Evolutionary conservation across 2,329 filamentous ascomycete species (phyloP), one percentile per base, ranked within the genome.

Genomic region (Ceratocystis harringtonii): DNA sequence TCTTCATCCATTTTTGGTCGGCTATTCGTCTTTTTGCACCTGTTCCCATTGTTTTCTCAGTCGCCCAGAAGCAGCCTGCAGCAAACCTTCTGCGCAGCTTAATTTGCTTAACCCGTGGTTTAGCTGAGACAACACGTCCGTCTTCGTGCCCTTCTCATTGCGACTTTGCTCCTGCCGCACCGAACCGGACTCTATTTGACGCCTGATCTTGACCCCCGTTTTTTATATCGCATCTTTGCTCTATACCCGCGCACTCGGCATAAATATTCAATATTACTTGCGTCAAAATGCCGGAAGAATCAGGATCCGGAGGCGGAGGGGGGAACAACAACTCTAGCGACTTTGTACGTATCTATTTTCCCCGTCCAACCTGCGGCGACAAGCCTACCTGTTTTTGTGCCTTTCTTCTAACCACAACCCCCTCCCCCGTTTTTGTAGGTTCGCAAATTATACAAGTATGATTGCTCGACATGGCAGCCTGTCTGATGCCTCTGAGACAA

Each of bases 381-480:
- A n/a, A 52, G 1, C 17, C 17, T 58, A 58, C 28, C 28, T n/a
- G 3, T 36, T n/a, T 32, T 7, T n/a, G 2, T 28, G 12, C 48
- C 55, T 58, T 8, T 1, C 50, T 58, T 32, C 61, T 63, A 66
- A 66, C 60, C 36, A 68, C 71, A 12, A 19, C 6, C 30, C 19
- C 30, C 22, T 2, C 22, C 22, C 22, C 22, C 63, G 32, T 25
- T 55, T 45, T 25, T 69, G 63, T 71, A 96, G 92, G 92, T 97
- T 78, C 91, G 92, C 80, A 97, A 97, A 78, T 80, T 97, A 70
- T 97, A 96, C 82, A 95, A 96, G 92, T 97, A 86, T 65, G 62
- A 32, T 63, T 48, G 15, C 25, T 45, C 43, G 77, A 82, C 76
- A 69, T 66, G 64, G 58, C 17, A 32, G 55, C 36, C 36, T 63